phyloP scores from a whole-genome alignment of 2,329 filamentous ascomycete genomes.

The Nothopassalora personata region DNA sequence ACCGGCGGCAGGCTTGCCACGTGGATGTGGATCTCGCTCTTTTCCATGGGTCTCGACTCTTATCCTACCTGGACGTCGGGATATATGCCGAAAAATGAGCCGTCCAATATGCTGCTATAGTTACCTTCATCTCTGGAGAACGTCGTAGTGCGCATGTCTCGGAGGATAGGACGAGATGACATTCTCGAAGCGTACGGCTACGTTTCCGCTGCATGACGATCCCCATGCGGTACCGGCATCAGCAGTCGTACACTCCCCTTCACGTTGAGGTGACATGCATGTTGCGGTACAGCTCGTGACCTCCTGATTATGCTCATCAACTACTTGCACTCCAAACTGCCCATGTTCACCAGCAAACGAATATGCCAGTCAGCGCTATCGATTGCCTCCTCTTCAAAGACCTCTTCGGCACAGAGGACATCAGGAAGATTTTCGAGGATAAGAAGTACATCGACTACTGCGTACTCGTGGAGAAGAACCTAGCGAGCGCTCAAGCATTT shows the following conservation, averaged over 20 bases:
- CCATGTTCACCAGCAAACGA: background rate
- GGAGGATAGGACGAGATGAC: too few relatives aligned
- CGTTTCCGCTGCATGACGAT: background rate
- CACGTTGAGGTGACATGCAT: background rate
- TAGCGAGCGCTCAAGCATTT: slow-evolving; percentile 21
- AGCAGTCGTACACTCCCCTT: background rate
- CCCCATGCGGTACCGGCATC: background rate
- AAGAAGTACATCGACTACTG: slow-evolving; percentile 18
- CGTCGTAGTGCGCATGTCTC: too few relatives aligned
- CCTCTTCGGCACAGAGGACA: slow-evolving; percentile 19
- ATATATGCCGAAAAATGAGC: too few relatives aligned
- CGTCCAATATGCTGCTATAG: too few relatives aligned
- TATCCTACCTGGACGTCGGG: background rate
- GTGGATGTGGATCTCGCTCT: background rate
- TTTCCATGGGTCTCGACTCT: background rate
- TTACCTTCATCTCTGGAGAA: too few relatives aligned
- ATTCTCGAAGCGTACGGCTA: too few relatives aligned
- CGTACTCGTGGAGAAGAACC: slow-evolving; percentile 22
- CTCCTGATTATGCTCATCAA: background rate
- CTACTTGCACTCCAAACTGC: background rate
- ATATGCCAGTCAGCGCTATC: slow-evolving; percentile 23
- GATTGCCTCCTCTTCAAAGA: slow-evolving; percentile 25
- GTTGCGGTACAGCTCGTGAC: background rate
- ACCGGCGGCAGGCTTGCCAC: background rate
- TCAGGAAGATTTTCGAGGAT: slow-evolving; percentile 20